Conservation (phyloP, 495 filamentous ascomycete species). For the Amorphotheca resinae region DNA sequence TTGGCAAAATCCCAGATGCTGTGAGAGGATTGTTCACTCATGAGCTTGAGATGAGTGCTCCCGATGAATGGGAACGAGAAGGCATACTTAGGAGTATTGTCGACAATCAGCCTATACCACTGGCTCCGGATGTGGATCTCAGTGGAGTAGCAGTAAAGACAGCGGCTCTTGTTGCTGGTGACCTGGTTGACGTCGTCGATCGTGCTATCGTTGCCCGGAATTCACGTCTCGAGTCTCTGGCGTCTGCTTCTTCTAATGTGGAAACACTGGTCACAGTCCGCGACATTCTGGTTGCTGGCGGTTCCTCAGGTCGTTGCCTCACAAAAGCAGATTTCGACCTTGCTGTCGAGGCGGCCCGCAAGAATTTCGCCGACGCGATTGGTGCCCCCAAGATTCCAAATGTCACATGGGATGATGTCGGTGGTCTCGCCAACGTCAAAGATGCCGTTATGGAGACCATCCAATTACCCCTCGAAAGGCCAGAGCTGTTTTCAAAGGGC, state of each 20-base stretch:
- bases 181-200: conserved; percentile 89
- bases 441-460: conserved; percentile 95
- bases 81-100: conserved; percentile 70
- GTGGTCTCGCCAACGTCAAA: conserved; percentile 86
- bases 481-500: conserved; percentile 91
- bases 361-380: conserved; percentile 95
- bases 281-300: conserved; percentile 85
- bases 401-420: conserved; percentile 92
- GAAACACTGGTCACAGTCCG: conserved; percentile 45
- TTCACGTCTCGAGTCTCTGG: conserved; percentile 59
- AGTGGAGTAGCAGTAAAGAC: conserved; percentile 82
- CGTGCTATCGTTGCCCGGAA: conserved; percentile 65
- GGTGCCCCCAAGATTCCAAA: conserved; percentile 97
- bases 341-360: conserved; percentile 85
- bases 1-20: conserved; percentile 85
- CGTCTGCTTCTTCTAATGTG: conserved; percentile 28
- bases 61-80: conserved; percentile 86
- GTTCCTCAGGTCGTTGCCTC: conserved; percentile 59
- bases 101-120: conserved; percentile 53
- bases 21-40: conserved; percentile 88
- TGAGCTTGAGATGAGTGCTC: conserved; percentile 85
- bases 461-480: conserved; percentile 80
- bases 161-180: conserved; percentile 86
- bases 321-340: conserved; percentile 80
- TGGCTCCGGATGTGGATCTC: conserved; percentile 73